Evolutionary conservation across 2,329 filamentous ascomycete genomes (phyloP).

Genomic region (Diaporthe sp.): DNA sequence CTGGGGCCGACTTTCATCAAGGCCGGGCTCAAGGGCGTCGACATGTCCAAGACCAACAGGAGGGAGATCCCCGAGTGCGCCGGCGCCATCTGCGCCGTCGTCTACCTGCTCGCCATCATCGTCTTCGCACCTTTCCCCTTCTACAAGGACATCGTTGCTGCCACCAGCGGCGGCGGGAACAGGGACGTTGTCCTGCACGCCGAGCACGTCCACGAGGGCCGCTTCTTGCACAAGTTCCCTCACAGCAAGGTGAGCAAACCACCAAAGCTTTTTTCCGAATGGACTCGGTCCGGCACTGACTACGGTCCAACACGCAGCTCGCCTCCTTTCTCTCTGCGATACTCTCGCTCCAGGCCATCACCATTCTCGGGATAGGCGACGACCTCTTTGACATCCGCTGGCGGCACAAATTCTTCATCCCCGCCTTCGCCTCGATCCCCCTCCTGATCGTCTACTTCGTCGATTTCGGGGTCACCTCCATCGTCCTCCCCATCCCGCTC

Average conservation of each 20-base stretch:
- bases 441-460: conserved; percentile 98
- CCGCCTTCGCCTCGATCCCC: conserved; percentile 91
- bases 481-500: conserved; percentile 90
- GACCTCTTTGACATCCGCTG: conserved; percentile 98
- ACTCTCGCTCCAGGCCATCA: conserved; percentile 90
- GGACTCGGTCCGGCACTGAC: conserved; percentile 1
- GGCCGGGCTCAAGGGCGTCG: conserved; percentile 89
- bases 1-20: conserved; percentile 90
- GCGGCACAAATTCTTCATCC: conserved; percentile 99
- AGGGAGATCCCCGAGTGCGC: conserved; percentile 94
- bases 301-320: conserved; percentile 67
- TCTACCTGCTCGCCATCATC: conserved; percentile 91
- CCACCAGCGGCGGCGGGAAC: conserved; percentile 94
- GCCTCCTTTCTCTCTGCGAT: conserved; percentile 96
- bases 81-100: conserved; percentile 92
- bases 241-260: conserved; percentile 81
- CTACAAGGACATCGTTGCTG: conserved; percentile 97
- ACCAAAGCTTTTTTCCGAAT: neutral
- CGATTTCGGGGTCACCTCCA: conserved; percentile 96
- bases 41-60: conserved; percentile 80
- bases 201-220: conserved; percentile 82
- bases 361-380: conserved; percentile 92
- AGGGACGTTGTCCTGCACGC: conserved; percentile 84
- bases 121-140: conserved; percentile 97
- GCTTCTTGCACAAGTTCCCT: conserved; percentile 91